Conservation (phyloP, 768 basidiomycete genomes). For the Sporobolomyces phaffii region DNA sequence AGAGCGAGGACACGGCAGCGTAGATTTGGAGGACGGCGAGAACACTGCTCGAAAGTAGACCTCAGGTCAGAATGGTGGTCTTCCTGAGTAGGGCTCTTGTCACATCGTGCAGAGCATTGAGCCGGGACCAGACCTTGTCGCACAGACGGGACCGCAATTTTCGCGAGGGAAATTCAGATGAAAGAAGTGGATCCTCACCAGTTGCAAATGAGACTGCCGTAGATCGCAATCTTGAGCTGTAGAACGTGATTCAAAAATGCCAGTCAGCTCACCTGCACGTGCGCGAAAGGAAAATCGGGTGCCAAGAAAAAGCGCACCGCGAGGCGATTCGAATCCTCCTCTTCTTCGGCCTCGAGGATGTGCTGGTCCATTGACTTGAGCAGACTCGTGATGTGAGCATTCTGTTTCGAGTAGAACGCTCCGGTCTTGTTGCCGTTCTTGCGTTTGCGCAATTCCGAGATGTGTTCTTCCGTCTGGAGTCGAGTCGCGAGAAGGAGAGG, state of each 20-base stretch:
- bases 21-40: constrained; percentile 56
- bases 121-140: too few species aligned
- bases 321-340: constrained; percentile 62
- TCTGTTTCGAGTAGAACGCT: constrained; percentile 51
- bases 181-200: too few species aligned
- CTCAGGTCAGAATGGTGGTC: too few species aligned
- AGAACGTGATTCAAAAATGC: neutral
- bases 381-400: constrained; percentile 67
- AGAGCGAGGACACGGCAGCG: constrained; percentile 76
- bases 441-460: constrained; percentile 57
- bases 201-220: constrained; percentile 74
- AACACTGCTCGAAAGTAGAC: neutral
- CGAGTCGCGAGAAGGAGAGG: constrained; percentile 24
- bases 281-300: too few species aligned
- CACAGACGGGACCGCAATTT: too few species aligned
- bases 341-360: constrained; percentile 69
- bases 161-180: too few species aligned
- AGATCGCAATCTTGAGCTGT: constrained; percentile 82
- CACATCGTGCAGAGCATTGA: too few species aligned
- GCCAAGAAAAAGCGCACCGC: constrained; percentile 3
- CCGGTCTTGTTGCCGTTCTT: constrained; percentile 59
- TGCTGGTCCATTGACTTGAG: constrained; percentile 87
- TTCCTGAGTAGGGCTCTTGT: too few species aligned
- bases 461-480: constrained; percentile 59
- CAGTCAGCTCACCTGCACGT: too few species aligned